Evolutionary conservation across 805 yeast species (phyloP), one percentile per base, ranked within the genome.

Genomic region (Saccharomycopsis vini): DNA sequence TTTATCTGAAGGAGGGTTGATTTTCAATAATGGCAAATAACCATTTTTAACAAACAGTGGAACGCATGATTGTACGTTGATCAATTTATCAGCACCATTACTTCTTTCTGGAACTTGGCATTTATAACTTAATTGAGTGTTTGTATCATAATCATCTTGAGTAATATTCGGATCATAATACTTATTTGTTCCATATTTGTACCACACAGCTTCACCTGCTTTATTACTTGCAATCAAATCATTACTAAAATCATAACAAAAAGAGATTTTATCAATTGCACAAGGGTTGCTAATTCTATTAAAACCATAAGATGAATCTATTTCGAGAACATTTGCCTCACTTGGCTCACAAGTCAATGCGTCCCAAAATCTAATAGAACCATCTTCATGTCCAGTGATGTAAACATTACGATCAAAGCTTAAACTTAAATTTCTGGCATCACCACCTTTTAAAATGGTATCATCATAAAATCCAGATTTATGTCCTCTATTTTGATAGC

Each of bases 331-430:
- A 5, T 73, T 64, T 6, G 72, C 63, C 32, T 77, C 79, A 45
- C 71, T 77, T 5, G 79, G 54, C 49, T 85, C 95, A 18, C 83
- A 82, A 45, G 79, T 76, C 0, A 94, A 77, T 0, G 87, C 80
- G 62, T 90, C 95, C 78, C 88, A 80, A 7, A 90, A 67, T 43
- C 96, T 71, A 0, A 92, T 75, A 29, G 80, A 73, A 0, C 97
- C 97, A 58, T 81, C 81, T 29, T 79, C 74, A 56, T 92, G 95
- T 0, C 97, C 97, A 0, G 95, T 79, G 1, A 87, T 78, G 34
- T 89, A 65, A 10, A 73, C 74, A 3, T 80, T 74, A 33, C 83
- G 68, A 19, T 66, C 61, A n/a, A n/a, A n/a, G n/a, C n/a, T n/a
- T 29, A 73, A 78, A 19, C n/a, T 23, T 46, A 62, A 62, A 2